Percentiles rank a stretch among this genome's conserved stretches.
phyloP scores from a whole-genome alignment of 2,329 filamentous ascomycete species.

The Salinomyces thailandicus region DNA sequence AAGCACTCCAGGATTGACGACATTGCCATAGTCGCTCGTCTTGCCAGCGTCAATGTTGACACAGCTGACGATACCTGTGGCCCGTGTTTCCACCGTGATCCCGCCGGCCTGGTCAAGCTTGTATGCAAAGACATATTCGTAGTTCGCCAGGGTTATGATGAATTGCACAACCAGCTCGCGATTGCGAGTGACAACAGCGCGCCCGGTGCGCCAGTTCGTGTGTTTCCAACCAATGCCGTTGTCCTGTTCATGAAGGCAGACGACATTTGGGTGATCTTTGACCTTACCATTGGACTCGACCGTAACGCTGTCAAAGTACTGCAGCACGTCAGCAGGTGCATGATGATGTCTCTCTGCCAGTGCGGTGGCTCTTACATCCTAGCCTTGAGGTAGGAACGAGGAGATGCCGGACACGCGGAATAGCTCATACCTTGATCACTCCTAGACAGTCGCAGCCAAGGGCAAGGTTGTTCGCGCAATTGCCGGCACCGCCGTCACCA shows the following conservation, averaged over 20 bases:
- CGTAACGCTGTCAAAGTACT: conserved; percentile 50
- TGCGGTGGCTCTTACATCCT: too few species aligned
- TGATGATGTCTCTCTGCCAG: too few species aligned
- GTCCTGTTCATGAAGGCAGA: conserved; percentile 61
- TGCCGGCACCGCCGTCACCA: conserved; percentile 57
- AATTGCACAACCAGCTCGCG: conserved; percentile 57
- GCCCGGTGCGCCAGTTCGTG: conserved; percentile 57
- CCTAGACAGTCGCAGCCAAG: conserved; percentile 61
- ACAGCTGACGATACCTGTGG: conserved; percentile 56
- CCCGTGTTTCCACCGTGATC: conserved; percentile 51
- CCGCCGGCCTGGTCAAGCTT: conserved; percentile 55
- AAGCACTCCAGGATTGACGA: conserved; percentile 53
- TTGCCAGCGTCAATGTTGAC: conserved; percentile 47
- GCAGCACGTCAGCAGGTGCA: too few species aligned
- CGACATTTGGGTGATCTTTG: conserved; percentile 46
- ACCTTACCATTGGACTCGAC: conserved; percentile 46
- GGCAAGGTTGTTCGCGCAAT: conserved; percentile 55
- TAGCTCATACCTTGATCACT: conserved; percentile 23
- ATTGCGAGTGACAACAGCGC: conserved; percentile 52
- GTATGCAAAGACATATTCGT: conserved; percentile 59
- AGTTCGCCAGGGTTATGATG: conserved; percentile 59
- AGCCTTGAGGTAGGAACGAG: too few species aligned
- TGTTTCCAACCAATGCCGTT: conserved; percentile 61
- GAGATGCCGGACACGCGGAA: too few species aligned
- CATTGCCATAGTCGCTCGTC: conserved; percentile 42